Percentiles rank a stretch among this genome's conserved stretches.
Conservation (phyloP, 805 yeast genomes). For the Candida qinlingensis region DNA sequence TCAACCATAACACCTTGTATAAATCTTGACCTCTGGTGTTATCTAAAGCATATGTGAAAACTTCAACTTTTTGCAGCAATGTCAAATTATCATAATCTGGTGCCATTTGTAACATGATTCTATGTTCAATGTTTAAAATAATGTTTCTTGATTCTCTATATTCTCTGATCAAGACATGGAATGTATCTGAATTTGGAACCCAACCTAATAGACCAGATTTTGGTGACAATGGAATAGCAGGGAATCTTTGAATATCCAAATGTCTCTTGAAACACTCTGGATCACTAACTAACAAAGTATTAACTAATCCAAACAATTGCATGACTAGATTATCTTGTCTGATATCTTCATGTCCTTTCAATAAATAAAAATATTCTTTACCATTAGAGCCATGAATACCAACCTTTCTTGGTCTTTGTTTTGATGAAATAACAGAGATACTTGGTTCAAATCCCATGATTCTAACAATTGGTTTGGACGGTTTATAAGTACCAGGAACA, state of each 20-base stretch:
- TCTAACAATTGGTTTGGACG: slow-evolving; percentile 72
- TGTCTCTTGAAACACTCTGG: slow-evolving; percentile 96
- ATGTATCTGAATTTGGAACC: slow-evolving; percentile 97
- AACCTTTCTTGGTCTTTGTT: slow-evolving; percentile 89
- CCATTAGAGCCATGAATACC: slow-evolving; percentile 87
- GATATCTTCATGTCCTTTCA: slow-evolving; percentile 97
- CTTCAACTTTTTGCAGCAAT: slow-evolving; percentile 88
- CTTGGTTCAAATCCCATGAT: slow-evolving; percentile 77
- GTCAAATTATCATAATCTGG: slow-evolving; percentile 90
- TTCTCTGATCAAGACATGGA: slow-evolving; percentile 88
- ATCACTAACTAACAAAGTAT: slow-evolving; percentile 81
- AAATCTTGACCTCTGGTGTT: slow-evolving; percentile 95
- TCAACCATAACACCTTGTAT: slow-evolving; percentile 93
- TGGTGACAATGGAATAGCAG: slow-evolving; percentile 95
- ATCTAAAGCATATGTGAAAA: slow-evolving; percentile 91
- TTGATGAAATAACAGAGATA: slow-evolving; percentile 83
- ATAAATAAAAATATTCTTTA: slow-evolving; percentile 70
- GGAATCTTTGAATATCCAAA: slow-evolving; percentile 83
- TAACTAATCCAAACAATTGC: slow-evolving; percentile 95
- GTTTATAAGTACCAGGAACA: slow-evolving; percentile 87
- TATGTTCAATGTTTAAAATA: slow-evolving; percentile 84
- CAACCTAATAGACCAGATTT: slow-evolving; percentile 95
- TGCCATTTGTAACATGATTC: slow-evolving; percentile 97
- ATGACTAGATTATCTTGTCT: slow-evolving; percentile 96
- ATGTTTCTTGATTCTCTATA: slow-evolving; percentile 90